Conservation (phyloP, 225 moss, liverwort and hornwort species). For the Takakia lepidozioides region DNA sequence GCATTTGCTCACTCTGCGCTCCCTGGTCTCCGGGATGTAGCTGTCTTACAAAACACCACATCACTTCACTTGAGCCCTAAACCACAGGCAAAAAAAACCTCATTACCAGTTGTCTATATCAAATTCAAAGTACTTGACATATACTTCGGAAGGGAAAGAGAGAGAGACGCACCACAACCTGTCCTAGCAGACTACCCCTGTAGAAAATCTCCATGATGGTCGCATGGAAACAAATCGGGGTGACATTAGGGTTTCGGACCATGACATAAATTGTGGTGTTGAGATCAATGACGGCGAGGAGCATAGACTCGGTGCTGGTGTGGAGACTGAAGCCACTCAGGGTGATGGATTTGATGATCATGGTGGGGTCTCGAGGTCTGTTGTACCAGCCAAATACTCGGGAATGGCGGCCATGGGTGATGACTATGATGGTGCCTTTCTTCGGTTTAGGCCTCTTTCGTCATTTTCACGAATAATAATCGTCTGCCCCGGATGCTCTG, state of each 20-base stretch:
- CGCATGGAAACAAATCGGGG: constrained; percentile 19
- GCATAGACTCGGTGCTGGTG: constrained; percentile 14
- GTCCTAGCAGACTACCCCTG: constrained; percentile 19
- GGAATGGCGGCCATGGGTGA: constrained; percentile 15
- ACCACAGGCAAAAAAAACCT: no score
- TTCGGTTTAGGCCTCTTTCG: constrained; percentile 5
- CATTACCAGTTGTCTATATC: no score
- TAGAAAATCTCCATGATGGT: constrained; percentile 24
- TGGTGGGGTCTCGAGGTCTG: constrained; percentile 22
- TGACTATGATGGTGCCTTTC: constrained; percentile 2
- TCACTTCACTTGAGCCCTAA: no score
- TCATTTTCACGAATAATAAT: no score
- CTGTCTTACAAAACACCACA: constrained; percentile 6
- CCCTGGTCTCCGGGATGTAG: constrained; percentile 20
- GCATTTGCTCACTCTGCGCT: constrained; percentile 19
- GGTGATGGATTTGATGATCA: constrained; percentile 18
- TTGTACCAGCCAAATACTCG: neutral
- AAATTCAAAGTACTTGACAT: no score
- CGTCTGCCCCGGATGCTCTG: no score
- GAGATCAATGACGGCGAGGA: constrained; percentile 24
- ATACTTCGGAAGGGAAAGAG: neutral
- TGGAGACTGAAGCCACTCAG: constrained; percentile 20
- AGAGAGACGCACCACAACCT: constrained; percentile 9
- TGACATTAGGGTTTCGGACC: constrained; percentile 17
- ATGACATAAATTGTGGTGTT: constrained; percentile 17